Evolutionary conservation across 1,284 basidiomycete species (phyloP).

Genomic region (Hemileia vastatrix): DNA sequence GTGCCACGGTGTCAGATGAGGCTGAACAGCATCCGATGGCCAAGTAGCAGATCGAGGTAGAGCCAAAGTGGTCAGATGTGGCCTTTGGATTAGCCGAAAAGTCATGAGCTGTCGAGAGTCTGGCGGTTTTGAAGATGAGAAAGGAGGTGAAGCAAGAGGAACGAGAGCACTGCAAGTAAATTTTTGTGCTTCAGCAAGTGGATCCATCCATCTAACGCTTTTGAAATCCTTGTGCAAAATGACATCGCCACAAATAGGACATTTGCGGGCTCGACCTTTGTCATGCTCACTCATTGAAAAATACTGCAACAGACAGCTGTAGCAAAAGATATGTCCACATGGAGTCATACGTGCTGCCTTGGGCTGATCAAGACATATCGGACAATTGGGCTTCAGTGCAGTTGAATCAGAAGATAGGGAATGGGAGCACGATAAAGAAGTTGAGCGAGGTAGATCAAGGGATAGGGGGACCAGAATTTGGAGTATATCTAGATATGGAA

Average conservation of each 20-base stretch:
- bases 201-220: slow-evolving; percentile 58
- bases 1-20: slow-evolving; percentile 84
- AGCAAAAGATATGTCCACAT: slow-evolving; percentile 71
- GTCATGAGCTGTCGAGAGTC: slow-evolving; percentile 50
- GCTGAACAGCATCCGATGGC: slow-evolving; percentile 83
- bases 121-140: slow-evolving; percentile 22
- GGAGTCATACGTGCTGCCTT: slow-evolving; percentile 91
- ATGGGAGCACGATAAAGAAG: slow-evolving; percentile 44
- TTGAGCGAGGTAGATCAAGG: no score
- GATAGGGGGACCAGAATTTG: slow-evolving; percentile 90
- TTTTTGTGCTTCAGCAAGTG: slow-evolving; percentile 30
- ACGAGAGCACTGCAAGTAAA: slow-evolving; percentile 25
- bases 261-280: slow-evolving; percentile 63
- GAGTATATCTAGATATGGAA: slow-evolving; percentile 92
- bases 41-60: slow-evolving; percentile 82
- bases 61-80: slow-evolving; percentile 89
- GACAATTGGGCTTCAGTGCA: slow-evolving; percentile 53
- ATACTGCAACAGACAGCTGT: slow-evolving; percentile 57
- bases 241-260: slow-evolving; percentile 93
- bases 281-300: slow-evolving; percentile 66
- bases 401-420: slow-evolving; percentile 25
- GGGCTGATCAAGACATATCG: slow-evolving; percentile 86
- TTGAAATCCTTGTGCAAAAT: slow-evolving; percentile 85
- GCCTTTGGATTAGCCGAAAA: slow-evolving; percentile 81
- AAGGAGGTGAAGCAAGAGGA: slow-evolving; percentile 18